Evolutionary conservation across 2,329 filamentous ascomycete genomes (phyloP).

Genomic region (Thielaviopsis euricoi): DNA sequence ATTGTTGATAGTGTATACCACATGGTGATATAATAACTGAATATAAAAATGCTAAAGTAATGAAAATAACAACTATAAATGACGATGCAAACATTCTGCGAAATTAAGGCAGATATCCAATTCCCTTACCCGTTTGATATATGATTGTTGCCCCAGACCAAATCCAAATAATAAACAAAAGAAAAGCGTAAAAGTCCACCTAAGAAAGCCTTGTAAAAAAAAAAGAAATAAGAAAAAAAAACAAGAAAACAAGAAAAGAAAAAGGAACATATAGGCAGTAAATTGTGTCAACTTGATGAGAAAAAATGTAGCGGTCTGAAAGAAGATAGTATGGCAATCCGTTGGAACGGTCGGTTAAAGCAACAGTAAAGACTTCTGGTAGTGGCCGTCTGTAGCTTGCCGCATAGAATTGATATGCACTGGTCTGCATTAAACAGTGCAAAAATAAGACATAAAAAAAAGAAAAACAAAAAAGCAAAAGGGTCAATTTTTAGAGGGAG

Average conservation of each 20-base stretch:
- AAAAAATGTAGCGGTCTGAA: neutral
- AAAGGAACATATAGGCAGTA: neutral
- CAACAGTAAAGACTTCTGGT: no score
- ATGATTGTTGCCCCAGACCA: neutral
- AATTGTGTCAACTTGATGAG: neutral
- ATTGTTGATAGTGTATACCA: neutral
- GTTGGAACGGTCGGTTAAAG: conserved; percentile 18
- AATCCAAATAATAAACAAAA: neutral
- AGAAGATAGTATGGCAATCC: conserved; percentile 18
- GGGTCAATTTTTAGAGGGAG: neutral
- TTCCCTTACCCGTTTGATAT: conserved; percentile 3
- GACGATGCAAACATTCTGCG: neutral
- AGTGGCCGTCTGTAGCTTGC: conserved; percentile 14
- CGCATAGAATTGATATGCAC: no score
- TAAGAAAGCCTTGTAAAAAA: neutral
- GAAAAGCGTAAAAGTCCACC: neutral
- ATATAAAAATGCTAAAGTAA: neutral
- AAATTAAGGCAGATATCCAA: neutral
- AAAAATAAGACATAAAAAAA: no score
- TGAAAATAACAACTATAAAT: neutral
- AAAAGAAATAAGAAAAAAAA: neutral
- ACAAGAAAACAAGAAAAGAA: neutral
- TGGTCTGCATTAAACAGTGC: neutral
- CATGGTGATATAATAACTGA: neutral
- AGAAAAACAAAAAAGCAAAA: neutral